A percentile compares a stretch with the other conserved stretches of the same genome.
phyloP scores from a whole-genome alignment of 768 basidiomycete genomes.

The Tremella yokohamensis region DNA sequence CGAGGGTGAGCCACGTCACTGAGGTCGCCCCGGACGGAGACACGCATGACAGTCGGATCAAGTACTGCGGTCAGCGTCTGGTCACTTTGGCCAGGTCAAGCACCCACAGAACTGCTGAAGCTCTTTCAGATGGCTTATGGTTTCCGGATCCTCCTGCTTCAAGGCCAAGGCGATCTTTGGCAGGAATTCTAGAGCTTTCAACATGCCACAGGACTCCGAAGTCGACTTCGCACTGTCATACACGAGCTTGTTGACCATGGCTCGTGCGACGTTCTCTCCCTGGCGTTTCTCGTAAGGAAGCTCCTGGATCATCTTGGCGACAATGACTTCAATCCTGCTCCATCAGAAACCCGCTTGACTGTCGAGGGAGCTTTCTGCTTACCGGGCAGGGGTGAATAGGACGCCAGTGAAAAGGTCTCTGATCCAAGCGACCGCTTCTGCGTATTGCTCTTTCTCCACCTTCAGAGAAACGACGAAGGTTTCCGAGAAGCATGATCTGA shows the following conservation, averaged over 20 bases:
- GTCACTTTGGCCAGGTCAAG: neutral
- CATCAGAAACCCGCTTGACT: slow-evolving; percentile 2
- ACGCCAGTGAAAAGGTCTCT: slow-evolving; percentile 40
- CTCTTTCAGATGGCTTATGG: slow-evolving; percentile 69
- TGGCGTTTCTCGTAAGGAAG: slow-evolving; percentile 88
- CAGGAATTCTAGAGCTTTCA: slow-evolving; percentile 73
- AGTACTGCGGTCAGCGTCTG: slow-evolving; percentile 59
- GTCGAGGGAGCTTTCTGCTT: slow-evolving; percentile 4
- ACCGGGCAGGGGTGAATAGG: slow-evolving; percentile 46
- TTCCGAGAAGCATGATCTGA: slow-evolving; percentile 65
- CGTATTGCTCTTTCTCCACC: slow-evolving; percentile 77
- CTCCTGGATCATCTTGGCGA: slow-evolving; percentile 83
- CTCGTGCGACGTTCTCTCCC: slow-evolving; percentile 71
- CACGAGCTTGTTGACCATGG: slow-evolving; percentile 65
- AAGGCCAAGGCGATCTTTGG: slow-evolving; percentile 64
- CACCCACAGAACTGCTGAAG: slow-evolving; percentile 66
- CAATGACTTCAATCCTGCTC: slow-evolving; percentile 69
- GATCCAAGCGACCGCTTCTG: slow-evolving; percentile 73
- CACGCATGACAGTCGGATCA: slow-evolving; percentile 74
- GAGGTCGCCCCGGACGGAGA: slow-evolving; percentile 87
- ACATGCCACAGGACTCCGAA: slow-evolving; percentile 63
- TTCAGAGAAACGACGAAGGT: slow-evolving; percentile 71
- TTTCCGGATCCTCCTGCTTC: slow-evolving; percentile 68
- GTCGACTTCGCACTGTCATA: slow-evolving; percentile 66
- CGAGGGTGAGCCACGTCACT: slow-evolving; percentile 66